Evolutionary conservation across 2,329 filamentous ascomycete species (phyloP).

Genomic region (Samsoniella hepiali): DNA sequence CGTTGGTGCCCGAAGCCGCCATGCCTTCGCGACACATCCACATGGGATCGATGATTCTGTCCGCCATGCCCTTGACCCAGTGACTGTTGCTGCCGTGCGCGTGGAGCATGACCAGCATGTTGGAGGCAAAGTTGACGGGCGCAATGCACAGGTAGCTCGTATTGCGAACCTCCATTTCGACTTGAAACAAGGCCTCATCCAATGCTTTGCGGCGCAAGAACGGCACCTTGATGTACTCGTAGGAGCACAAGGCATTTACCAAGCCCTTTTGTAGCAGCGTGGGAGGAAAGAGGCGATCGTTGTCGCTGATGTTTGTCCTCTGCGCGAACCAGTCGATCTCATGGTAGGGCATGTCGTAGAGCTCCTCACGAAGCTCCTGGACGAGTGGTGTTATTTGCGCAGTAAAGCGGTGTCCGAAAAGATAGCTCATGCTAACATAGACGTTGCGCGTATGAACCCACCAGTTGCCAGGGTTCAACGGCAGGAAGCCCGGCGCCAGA

Average conservation of each 20-base stretch:
- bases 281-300: constrained; percentile 85
- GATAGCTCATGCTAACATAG: constrained; percentile 79
- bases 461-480: constrained; percentile 81
- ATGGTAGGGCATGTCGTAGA: constrained; percentile 52
- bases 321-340: constrained; percentile 68
- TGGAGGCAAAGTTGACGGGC: constrained; percentile 81
- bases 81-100: constrained; percentile 69
- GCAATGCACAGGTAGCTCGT: constrained; percentile 78
- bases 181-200: constrained; percentile 71
- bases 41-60: constrained; percentile 75
- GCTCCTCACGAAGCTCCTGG: no score
- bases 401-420: constrained; percentile 74
- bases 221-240: constrained; percentile 73
- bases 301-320: constrained; percentile 70
- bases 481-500: constrained; percentile 79
- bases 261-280: constrained; percentile 68
- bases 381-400: no score
- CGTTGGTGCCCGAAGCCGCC: constrained; percentile 86
- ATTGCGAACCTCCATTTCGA: constrained; percentile 81
- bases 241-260: constrained; percentile 70
- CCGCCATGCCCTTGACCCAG: constrained; percentile 67
- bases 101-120: constrained; percentile 73
- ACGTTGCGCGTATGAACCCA: constrained; percentile 91
- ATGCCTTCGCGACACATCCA: constrained; percentile 85
- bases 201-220: constrained; percentile 56